Evolutionary conservation across 1,284 basidiomycete genomes (phyloP).

Genomic region (Mycosarcoma mackinlayi): DNA sequence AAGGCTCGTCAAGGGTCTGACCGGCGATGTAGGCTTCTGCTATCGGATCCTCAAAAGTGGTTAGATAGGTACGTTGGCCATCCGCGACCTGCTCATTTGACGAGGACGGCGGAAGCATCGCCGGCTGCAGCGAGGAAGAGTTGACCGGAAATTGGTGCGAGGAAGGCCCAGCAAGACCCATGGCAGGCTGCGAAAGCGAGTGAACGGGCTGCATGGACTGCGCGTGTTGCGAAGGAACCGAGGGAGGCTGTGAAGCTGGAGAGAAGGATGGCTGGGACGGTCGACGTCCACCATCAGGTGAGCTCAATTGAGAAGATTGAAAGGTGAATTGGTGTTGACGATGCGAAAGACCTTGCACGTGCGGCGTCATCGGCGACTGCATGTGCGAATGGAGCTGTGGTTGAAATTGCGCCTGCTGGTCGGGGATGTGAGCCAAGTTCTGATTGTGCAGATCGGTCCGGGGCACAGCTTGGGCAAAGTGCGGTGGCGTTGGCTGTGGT

Average conservation of each 20-base stretch:
- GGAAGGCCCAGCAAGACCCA: not conserved
- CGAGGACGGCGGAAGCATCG: conserved; percentile 4
- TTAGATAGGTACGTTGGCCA: conserved; percentile 28
- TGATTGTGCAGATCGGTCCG: conserved; percentile 6
- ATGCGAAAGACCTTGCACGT: conserved; percentile 2
- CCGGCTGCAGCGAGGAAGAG: conserved; percentile 9
- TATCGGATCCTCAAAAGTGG: conserved; percentile 42
- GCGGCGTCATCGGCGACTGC: conserved; percentile 13
- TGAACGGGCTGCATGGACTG: conserved; percentile 12
- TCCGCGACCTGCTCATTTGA: conserved; percentile 1
- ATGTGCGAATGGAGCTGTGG: conserved; percentile 16
- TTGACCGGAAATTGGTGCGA: conserved; percentile 11
- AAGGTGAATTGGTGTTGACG: conserved; percentile 15
- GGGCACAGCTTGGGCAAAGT: conserved; percentile 5
- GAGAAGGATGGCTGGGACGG: conserved; percentile 16
- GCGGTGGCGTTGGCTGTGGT: not conserved
- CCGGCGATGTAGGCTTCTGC: conserved; percentile 46
- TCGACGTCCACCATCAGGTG: conserved; percentile 3
- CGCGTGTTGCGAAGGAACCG: conserved; percentile 1
- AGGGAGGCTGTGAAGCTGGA: conserved; percentile 10
- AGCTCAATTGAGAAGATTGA: conserved; percentile 16
- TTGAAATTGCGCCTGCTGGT: conserved; percentile 10
- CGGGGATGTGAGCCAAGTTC: not conserved
- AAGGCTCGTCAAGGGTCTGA: conserved; percentile 37
- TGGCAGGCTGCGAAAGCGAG: conserved; percentile 2